Percentiles rank a stretch among this genome's conserved stretches.
Conservation (phyloP, 306 rosid genomes). For the Casuarina equisetifolia region DNA sequence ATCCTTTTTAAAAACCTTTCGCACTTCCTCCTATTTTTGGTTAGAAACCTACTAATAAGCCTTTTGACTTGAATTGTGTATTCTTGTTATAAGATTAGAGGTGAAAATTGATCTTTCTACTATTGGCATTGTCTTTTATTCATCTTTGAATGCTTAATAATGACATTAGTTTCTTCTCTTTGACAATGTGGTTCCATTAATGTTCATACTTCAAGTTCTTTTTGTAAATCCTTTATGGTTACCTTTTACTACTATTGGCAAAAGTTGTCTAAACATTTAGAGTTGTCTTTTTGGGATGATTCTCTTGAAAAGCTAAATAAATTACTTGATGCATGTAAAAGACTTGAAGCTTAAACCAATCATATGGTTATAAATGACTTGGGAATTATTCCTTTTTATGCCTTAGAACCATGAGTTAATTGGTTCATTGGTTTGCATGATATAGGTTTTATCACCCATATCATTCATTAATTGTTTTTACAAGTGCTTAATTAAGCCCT, state of each 20-base stretch:
- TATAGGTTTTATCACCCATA: slow-evolving; percentile 27
- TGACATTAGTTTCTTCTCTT: background rate
- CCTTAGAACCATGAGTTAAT: slow-evolving; percentile 95
- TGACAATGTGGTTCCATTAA: background rate
- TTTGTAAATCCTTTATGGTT: background rate
- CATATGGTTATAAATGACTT: slow-evolving; percentile 57
- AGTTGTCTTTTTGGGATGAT: slow-evolving; percentile 47
- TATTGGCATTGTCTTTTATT: background rate
- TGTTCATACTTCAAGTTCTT: background rate
- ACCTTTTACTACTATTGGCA: background rate
- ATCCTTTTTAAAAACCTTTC: background rate
- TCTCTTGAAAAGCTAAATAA: slow-evolving; percentile 70
- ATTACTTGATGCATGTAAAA: slow-evolving; percentile 65
- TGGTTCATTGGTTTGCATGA: slow-evolving; percentile 12
- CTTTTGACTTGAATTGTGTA: background rate
- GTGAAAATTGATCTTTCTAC: slow-evolving; percentile 1
- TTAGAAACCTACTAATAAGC: background rate
- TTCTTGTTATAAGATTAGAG: background rate
- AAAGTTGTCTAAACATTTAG: background rate
- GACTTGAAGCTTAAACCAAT: slow-evolving; percentile 70
- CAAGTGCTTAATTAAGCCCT: slow-evolving; percentile 17
- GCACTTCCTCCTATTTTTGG: background rate
- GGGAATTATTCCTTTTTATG: slow-evolving; percentile 84
- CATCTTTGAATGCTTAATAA: background rate
- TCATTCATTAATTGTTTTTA: slow-evolving; percentile 24